A percentile compares a stretch with the other conserved stretches of the same genome.
Evolutionary conservation across 805 yeast species (phyloP).

Genomic region (Suhomyces pyralidae): DNA sequence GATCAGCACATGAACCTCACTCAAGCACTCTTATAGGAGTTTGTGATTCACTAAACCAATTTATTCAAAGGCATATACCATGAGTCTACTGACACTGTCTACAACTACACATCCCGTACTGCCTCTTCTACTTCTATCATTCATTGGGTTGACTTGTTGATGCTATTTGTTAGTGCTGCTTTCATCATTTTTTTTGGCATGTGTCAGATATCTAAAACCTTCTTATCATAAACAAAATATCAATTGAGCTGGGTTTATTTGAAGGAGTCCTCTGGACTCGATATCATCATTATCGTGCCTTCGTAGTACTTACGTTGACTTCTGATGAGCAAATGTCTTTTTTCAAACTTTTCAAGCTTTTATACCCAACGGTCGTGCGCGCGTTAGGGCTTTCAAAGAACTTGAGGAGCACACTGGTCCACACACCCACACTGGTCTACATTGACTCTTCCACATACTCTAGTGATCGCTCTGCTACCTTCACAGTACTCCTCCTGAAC

Average conservation of each 20-base stretch:
- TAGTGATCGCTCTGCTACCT: neutral
- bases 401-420: neutral
- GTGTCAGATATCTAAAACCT: conserved; percentile 23
- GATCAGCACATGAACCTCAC: too few species aligned
- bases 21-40: too few species aligned
- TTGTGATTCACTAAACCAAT: too few species aligned
- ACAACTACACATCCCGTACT: too few species aligned
- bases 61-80: too few species aligned
- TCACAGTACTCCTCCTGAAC: too few species aligned
- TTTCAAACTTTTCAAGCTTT: neutral
- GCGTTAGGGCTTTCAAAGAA: neutral
- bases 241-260: conserved; percentile 44
- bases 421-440: neutral
- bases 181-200: neutral
- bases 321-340: neutral
- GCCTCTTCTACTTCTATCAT: neutral
- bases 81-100: too few species aligned
- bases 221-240: conserved; percentile 41
- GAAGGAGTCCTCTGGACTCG: conserved; percentile 38
- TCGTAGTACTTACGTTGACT: neutral
- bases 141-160: neutral
- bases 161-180: neutral
- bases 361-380: neutral
- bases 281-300: conserved; percentile 30
- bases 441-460: neutral